A percentile compares a stretch with the other conserved stretches of the same genome.
These are phyloP conservation scores for Xylariaceae sp. DNA, from an alignment of 2,329 filamentous ascomycete genomes.

Conservation along the genomic window DNA sequence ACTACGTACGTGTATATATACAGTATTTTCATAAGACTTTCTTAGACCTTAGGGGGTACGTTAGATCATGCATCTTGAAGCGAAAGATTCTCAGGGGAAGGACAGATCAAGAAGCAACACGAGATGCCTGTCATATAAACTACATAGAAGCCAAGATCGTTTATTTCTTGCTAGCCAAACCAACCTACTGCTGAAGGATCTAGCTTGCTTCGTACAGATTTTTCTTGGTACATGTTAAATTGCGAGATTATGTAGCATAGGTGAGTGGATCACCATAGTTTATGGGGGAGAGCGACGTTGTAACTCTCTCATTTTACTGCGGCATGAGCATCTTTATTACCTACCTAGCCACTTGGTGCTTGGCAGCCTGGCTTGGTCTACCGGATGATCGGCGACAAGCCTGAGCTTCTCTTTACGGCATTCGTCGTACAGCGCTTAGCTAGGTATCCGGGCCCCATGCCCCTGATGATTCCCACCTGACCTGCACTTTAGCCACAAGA, in stretches of 20 bases:
- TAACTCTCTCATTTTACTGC: background rate
- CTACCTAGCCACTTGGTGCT: too few species aligned
- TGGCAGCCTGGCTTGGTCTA: background rate
- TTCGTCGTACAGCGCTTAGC: background rate
- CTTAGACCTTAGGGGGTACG: too few species aligned
- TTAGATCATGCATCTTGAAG: background rate
- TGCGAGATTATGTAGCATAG: background rate
- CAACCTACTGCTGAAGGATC: too few species aligned
- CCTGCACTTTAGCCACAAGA: slow-evolving; percentile 30
- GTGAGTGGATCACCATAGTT: background rate
- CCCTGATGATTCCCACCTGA: slow-evolving; percentile 25
- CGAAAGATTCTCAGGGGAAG: background rate
- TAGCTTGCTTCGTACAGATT: too few species aligned
- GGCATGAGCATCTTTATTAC: background rate
- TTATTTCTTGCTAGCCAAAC: background rate
- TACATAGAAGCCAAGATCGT: background rate
- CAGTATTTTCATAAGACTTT: too few species aligned
- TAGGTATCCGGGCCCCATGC: slow-evolving; percentile 1
- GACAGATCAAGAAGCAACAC: background rate
- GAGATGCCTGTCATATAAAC: background rate
- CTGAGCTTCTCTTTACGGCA: background rate
- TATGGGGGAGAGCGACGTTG: background rate
- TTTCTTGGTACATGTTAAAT: background rate
- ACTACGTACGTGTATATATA: too few species aligned
- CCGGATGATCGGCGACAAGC: background rate